phyloP scores from a whole-genome alignment of 768 basidiomycete genomes.

The Boletus pseudopeckii region DNA sequence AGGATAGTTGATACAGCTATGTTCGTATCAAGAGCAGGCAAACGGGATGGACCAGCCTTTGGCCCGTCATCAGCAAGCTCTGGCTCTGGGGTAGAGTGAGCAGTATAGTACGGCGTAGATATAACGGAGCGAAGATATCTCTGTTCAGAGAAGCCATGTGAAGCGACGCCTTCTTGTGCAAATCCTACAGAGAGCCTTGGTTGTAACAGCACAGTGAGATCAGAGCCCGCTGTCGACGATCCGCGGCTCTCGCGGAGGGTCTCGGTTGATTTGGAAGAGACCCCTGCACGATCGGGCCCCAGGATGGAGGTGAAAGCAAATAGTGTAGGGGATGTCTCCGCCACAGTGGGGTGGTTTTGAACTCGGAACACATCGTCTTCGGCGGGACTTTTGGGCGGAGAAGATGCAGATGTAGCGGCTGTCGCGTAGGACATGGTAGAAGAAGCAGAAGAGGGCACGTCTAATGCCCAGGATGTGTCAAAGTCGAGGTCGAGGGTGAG shows the following conservation, averaged over 20 bases:
- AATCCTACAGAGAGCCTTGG: conserved; percentile 11
- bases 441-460: conserved; percentile 17
- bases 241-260: conserved; percentile 2
- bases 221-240: conserved; percentile 20
- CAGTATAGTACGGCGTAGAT: conserved; percentile 33
- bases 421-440: conserved; percentile 24
- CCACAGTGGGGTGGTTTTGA: not conserved
- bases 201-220: conserved; percentile 18
- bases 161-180: conserved; percentile 8
- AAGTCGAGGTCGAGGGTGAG: conserved; percentile 27
- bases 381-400: conserved; percentile 5
- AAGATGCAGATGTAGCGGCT: conserved; percentile 11
- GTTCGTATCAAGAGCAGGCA: conserved; percentile 23
- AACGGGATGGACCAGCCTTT: conserved; percentile 28
- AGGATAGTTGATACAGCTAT: conserved; percentile 3
- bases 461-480: conserved; percentile 11
- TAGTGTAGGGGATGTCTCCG: conserved; percentile 1
- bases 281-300: conserved; percentile 1
- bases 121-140: conserved; percentile 19
- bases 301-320: conserved; percentile 9
- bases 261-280: not conserved
- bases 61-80: conserved; percentile 11
- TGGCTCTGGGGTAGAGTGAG: conserved; percentile 31
- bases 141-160: conserved; percentile 11
- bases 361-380: conserved; percentile 15